Evolutionary conservation across 208 protist species (phyloP).

Genomic region (Strigomonas culicis): DNA sequence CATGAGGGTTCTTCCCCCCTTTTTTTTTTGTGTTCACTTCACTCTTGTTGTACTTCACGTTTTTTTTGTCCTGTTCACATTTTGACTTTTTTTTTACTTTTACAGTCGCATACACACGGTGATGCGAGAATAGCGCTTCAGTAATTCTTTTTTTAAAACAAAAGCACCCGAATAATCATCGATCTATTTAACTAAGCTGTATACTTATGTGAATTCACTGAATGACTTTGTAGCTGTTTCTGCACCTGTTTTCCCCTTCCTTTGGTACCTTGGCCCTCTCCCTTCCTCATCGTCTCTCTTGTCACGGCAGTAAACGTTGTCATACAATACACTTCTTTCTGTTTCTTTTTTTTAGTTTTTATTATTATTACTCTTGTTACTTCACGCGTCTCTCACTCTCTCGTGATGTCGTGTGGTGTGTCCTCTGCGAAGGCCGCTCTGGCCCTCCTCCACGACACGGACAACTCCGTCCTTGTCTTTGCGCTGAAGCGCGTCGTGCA

Average conservation of each 20-base stretch:
- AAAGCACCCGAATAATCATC: too few relatives aligned
- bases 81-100: conserved; percentile 11
- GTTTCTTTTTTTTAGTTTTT: background rate
- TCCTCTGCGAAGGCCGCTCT: conserved; percentile 85
- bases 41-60: background rate
- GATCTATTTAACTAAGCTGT: too few relatives aligned
- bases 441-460: conserved; percentile 65
- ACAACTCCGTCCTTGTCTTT: conserved; percentile 70
- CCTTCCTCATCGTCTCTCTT: background rate
- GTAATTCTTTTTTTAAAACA: too few relatives aligned
- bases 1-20: background rate
- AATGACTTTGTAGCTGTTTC: too few relatives aligned
- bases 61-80: background rate
- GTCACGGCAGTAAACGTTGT: background rate
- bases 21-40: background rate
- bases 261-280: background rate
- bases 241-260: background rate
- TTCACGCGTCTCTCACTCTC: background rate
- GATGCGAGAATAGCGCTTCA: too few relatives aligned
- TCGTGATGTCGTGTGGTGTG: conserved; percentile 9
- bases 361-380: background rate
- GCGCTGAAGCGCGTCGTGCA: conserved; percentile 67
- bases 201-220: too few relatives aligned
- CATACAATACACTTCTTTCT: background rate
- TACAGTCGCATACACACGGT: too few relatives aligned